Evolutionary conservation across 2,329 filamentous ascomycete genomes (phyloP), one percentile per base, ranked within the genome.

Genomic region (Fusarium poae): DNA sequence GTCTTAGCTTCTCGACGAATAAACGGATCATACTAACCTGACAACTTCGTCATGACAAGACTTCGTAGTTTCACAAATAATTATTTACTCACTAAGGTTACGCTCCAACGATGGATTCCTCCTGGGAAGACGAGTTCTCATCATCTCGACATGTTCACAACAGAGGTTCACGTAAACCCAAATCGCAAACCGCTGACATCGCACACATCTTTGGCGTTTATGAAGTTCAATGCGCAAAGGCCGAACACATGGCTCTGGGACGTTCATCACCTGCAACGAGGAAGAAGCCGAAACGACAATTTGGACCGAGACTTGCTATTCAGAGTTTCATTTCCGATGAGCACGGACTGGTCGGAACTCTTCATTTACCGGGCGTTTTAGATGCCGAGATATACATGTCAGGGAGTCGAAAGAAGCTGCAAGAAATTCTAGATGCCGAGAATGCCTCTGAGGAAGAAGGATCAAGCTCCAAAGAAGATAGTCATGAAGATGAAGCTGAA

Each of bases 91-190:
- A 3, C 9, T 7, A 30, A 5, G 3, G 2, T 16, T 5, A 5
- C 27, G 8, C 12, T 3, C 13, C 3, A 11, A 6, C 7, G 18
- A 52, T 60, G 46, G 37, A 64, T 5, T 4, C 27, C 13, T 16
- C 2, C 4, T 65, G 54, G 54, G 49, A 57, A 13, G 5, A 35
- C 0, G 25, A 35, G 4, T 32, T 65, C 4, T 16, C 59, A 2
- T 25, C 46, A 1, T 53, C 49, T 1, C 51, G 62, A 18, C 39
- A 61, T 11, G 39, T 53, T 5, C 64, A 67, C 7, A 66, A 67
- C n/a, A 42, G 20, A 27, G 37, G 35, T 6, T 51, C 62, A 21
- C 30, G 51, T 9, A 62, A 55, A 32, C n/a, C 20, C 0, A 55
- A n/a, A 4, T 8, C 23, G 2, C 34, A 52, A 9, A n/a, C 6